phyloP scores from a whole-genome alignment of 2,329 filamentous ascomycete species.

The Neurospora sp. region DNA sequence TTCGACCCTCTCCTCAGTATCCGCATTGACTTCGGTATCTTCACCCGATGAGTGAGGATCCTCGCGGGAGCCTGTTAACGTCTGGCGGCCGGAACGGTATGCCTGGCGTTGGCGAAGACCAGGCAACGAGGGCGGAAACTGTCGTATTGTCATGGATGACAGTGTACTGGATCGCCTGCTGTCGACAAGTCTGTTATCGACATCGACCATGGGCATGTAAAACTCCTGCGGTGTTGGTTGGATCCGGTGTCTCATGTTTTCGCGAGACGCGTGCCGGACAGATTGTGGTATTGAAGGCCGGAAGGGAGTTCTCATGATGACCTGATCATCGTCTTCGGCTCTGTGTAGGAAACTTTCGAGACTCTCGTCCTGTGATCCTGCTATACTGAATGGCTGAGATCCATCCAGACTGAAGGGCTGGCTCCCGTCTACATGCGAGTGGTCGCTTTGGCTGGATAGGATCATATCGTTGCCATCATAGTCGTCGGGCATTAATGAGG shows the following conservation, averaged over 20 bases:
- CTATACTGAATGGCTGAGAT: slow-evolving; percentile 30
- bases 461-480: slow-evolving; percentile 31
- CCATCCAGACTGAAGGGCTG: slow-evolving; percentile 23
- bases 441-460: slow-evolving; percentile 33
- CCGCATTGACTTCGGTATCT: neutral
- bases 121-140: neutral
- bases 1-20: neutral
- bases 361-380: slow-evolving; percentile 43
- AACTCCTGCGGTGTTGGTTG: slow-evolving; percentile 40
- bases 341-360: slow-evolving; percentile 43
- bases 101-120: slow-evolving; percentile 5
- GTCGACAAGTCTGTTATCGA: slow-evolving; percentile 21
- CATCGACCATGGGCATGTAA: slow-evolving; percentile 40
- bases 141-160: slow-evolving; percentile 7
- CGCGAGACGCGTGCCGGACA: slow-evolving; percentile 21
- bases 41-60: neutral
- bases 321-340: slow-evolving; percentile 42
- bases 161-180: slow-evolving; percentile 11
- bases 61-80: slow-evolving; percentile 25
- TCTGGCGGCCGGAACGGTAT: slow-evolving; percentile 25
- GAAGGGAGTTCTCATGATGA: slow-evolving; percentile 46
- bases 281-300: slow-evolving; percentile 39
- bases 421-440: slow-evolving; percentile 34
- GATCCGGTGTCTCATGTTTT: slow-evolving; percentile 21
- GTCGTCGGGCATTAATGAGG: slow-evolving; percentile 39